Evolutionary conservation across 1,139 yeast species (phyloP), one percentile per base, ranked within the genome.

Genomic region (Wickerhamomyces sp.): DNA sequence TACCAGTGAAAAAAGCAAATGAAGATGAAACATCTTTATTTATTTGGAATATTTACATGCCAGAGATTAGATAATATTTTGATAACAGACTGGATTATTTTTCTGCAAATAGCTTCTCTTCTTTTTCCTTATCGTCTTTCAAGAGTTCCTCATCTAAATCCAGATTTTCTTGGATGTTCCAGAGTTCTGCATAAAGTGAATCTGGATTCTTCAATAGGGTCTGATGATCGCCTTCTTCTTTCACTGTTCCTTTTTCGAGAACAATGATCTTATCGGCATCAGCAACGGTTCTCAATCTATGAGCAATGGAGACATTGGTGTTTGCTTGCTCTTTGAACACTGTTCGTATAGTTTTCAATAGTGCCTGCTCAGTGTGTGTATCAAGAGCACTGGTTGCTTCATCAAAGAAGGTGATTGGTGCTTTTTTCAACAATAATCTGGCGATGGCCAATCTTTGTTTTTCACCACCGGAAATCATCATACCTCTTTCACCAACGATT

Each of bases 391-490:
- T 84, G 0, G 99, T 93, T 7, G 98, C 98, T 63, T 93, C 99
- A 62, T 94, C 99, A 55, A 93, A 90, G 63, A 94, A 93, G 49
- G 95, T 86, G 45, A 94, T 88, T 14, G 95, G 94, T 0, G 98
- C 81, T 51, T 78, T 74, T 66, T 94, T 94, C 56, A 93, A 69
- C 40, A 93, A 67, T 18, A 93, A 79, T 54, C 99, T 73, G 1
- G 97, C 94, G 56, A 93, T 89, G 0, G 99, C 99, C 45, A 93
- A 72, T 52, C 99, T 73, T 65, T 93, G 99, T 63, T 94, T 91
- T 64, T 93, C 99, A 47, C 99, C 99, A 13, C 99, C 99, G 10
- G 97, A 89, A 41, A 93, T 90, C 99, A 93, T 93, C 76, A 93
- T 76, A 26, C 99, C 99, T 56, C 99, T 73, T 65, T 94, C 99